Conservation (phyloP, 805 yeast species). For the Kodamaea nitidulidarum region DNA sequence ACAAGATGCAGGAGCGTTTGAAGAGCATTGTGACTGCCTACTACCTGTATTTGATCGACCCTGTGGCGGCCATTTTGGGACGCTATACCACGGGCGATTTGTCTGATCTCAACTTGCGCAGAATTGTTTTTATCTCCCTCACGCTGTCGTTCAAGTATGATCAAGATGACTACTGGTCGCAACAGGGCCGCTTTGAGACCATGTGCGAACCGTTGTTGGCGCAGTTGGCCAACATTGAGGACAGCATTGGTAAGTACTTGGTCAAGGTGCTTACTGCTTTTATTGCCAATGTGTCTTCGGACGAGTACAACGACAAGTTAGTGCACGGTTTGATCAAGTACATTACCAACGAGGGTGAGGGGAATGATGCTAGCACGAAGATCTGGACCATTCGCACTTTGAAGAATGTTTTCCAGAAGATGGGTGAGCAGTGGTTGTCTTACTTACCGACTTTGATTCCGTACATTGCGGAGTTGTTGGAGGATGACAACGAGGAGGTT, state of each 20-base stretch:
- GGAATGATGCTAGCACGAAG: slow-evolving; percentile 62
- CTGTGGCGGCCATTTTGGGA: slow-evolving; percentile 54
- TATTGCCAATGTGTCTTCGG: slow-evolving; percentile 63
- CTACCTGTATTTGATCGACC: slow-evolving; percentile 79
- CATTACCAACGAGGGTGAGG: slow-evolving; percentile 43
- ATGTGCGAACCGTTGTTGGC: slow-evolving; percentile 58
- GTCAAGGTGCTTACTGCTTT: slow-evolving; percentile 77
- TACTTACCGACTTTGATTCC: slow-evolving; percentile 94
- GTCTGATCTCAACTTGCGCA: slow-evolving; percentile 52
- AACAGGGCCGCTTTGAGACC: slow-evolving; percentile 76
- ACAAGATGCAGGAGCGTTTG: slow-evolving; percentile 75
- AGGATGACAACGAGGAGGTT: slow-evolving; percentile 92
- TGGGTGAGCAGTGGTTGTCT: slow-evolving; percentile 92
- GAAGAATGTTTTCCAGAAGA: slow-evolving; percentile 78
- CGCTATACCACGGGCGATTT: slow-evolving; percentile 43
- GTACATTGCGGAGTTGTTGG: slow-evolving; percentile 88
- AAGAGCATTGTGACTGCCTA: slow-evolving; percentile 86
- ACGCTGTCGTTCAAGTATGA: slow-evolving; percentile 82
- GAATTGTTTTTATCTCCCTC: slow-evolving; percentile 69
- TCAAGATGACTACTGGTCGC: slow-evolving; percentile 93
- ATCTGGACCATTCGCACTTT: slow-evolving; percentile 79
- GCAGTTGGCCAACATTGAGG: slow-evolving; percentile 68
- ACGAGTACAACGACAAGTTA: slow-evolving; percentile 67
- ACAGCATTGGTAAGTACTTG: slow-evolving; percentile 70
- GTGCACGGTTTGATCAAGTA: slow-evolving; percentile 34